Evolutionary conservation across 495 filamentous ascomycete genomes (phyloP), one percentile per base, ranked within the genome.

Genomic region (Penicillium alfredii): DNA sequence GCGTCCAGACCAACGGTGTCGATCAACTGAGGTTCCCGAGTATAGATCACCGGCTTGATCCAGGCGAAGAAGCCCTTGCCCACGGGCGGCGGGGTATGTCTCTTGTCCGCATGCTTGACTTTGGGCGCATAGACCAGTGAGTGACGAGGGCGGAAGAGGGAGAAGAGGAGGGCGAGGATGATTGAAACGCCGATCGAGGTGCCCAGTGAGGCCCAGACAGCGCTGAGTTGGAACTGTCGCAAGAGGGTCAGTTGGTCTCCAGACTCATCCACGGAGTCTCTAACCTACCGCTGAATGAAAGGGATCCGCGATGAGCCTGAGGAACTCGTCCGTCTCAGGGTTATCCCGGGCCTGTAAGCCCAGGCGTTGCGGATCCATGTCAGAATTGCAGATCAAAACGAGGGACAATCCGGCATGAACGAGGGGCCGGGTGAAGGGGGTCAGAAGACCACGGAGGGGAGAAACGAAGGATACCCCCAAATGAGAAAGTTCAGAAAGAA

Each of bases 51-150:
- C 0, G 93, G 89, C 26, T 64, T 64, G 18, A 90, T 49, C 92
- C 92, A 98, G 25, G 86, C 78, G 49, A 94, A 84, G 21, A 89
- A 55, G 11, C 88, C 86, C 51, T 81, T 93, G 23, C 83, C 86
- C 44, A 96, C 74, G 12, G 78, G 77, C n/a, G 92, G 92, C n/a
- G 92, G 92, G 14, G 84, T 72, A 69, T 94, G 88, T 66, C 86
- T 90, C 42, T 83, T 77, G 56, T 98, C 88, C 45, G 85, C 86
- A 71, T 94, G 81, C 51, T 92, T 93, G 43, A 93, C 71, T 50
- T 94, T 93, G 23, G 92, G 92, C 4, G 93, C 89, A 60, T 98
- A 98, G 26, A 97, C 88, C 46, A 87, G 69, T 26, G 76, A 80
- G 54, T 97, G 88, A 56, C 86, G 87, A 4, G 93, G 92, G 43